Evolutionary conservation across 163 green algal genomes (phyloP).

Genomic region (Dunaliella salina): DNA sequence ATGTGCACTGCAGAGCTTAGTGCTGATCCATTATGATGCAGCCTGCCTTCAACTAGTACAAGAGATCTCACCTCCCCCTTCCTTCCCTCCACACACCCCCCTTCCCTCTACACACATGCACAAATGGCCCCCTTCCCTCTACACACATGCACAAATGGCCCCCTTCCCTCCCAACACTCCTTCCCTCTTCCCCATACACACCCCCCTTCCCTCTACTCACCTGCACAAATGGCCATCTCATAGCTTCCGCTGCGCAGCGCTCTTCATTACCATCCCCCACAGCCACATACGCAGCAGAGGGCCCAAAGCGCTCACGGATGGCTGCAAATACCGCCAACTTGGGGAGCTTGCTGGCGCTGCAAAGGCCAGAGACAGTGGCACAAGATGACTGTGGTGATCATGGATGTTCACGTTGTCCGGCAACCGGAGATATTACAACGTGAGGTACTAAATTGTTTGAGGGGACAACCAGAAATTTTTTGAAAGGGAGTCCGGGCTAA

Average conservation of each 20-base stretch:
- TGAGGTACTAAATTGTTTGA: too few relatives aligned
- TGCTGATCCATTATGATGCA: too few relatives aligned
- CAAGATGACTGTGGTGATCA: too few relatives aligned
- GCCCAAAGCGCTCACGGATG: not conserved
- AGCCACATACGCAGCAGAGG: not conserved
- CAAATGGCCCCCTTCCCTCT: not conserved
- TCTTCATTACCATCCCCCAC: slow-evolving; percentile 1
- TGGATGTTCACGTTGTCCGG: too few relatives aligned
- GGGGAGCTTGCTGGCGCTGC: slow-evolving; percentile 6
- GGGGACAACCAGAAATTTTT: too few relatives aligned
- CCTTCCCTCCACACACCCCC: too few relatives aligned
- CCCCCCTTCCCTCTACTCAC: not conserved
- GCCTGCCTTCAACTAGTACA: too few relatives aligned
- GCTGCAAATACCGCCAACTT: not conserved
- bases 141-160: not conserved
- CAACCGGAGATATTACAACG: too few relatives aligned
- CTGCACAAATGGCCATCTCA: slow-evolving; percentile 1
- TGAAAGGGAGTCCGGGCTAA: too few relatives aligned
- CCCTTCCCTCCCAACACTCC: not conserved
- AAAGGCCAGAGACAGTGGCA: too few relatives aligned
- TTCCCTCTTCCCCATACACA: not conserved
- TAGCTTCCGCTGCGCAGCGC: not conserved
- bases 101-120: not conserved
- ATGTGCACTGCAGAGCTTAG: too few relatives aligned
- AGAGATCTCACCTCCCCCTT: too few relatives aligned